Evolutionary conservation across 2,329 filamentous ascomycete species (phyloP), one percentile per base, ranked within the genome.

Genomic region (Aureobasidium zeae): DNA sequence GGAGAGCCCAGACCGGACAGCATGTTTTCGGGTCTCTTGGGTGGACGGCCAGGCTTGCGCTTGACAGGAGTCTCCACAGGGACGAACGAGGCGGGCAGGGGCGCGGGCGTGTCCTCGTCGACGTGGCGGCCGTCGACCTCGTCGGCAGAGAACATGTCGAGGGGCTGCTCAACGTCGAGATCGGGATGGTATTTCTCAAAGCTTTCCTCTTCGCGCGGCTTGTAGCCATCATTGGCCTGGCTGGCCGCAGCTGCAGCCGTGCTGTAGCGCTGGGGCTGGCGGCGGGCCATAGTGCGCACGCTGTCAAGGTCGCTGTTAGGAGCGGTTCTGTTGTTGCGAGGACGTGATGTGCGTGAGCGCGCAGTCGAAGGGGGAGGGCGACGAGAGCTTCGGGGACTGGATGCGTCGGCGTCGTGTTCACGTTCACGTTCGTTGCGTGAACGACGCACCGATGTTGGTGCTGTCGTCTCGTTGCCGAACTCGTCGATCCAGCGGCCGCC

Each of bases 121-220:
- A 35, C 30, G 9, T 41, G 46, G 30, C 79, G 70, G 15, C 86
- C 86, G 59, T 96, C 89, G 5, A 96, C 81, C 52, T 94, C 85
- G 50, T 91, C 81, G 2, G 87, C 80, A 36, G 75, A 78, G 58
- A 88, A 88, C 2, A 94, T 71, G 52, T 82, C 77, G 51, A 95
- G 82, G 3, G 76, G 77, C 10, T 74, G 74, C 45, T 94, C 86
- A 36, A 95, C 87, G 65, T 96, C 88, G 41, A 98, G 76, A 55
- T 95, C 86, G 0, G 86, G 87, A 63, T 98, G 91, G 52, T 96
- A 96, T 61, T 98, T 91, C 57, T 95, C 88, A 87, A 89, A 98
- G 41, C 86, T 86, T 50, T 89, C 80, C 67, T 98, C 91, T 65
- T 98, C 91, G 57, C 91, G 76, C 22, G 91, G 91, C 62, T 98